These are phyloP conservation scores for Kluyveromyces nonfermentans DNA, from an alignment of 805 yeast genomes.

Conservation along the genomic window DNA sequence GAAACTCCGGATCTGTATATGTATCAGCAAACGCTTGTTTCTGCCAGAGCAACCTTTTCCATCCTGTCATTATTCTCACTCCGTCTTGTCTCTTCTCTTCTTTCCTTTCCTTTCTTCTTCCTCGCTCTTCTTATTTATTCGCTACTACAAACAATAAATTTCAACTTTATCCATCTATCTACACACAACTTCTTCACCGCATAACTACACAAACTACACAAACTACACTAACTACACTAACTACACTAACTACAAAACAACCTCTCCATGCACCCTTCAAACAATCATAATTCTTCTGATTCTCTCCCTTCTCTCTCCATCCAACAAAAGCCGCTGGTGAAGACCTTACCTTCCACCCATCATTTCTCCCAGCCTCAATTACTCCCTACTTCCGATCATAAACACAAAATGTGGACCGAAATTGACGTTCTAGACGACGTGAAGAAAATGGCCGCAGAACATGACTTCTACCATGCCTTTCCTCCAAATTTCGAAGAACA, in stretches of 20 bases:
- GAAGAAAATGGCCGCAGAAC: conserved; percentile 41
- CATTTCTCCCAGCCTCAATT: conserved; percentile 12
- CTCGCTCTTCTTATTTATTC: background rate
- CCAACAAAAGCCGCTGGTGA: background rate
- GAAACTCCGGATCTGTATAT: conserved; percentile 72
- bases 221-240: too few relatives aligned
- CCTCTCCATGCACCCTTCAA: too few relatives aligned
- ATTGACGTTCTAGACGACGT: conserved; percentile 81
- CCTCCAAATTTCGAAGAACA: conserved; percentile 30
- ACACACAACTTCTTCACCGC: background rate
- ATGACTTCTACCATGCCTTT: conserved; percentile 37
- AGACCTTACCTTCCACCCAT: conserved; percentile 6
- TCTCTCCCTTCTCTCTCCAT: too few relatives aligned
- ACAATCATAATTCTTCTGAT: too few relatives aligned
- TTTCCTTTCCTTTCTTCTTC: background rate
- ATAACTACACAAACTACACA: too few relatives aligned
- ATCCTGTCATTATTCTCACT: conserved; percentile 17
- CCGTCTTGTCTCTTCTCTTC: background rate
- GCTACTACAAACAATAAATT: too few relatives aligned
- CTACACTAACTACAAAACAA: too few relatives aligned
- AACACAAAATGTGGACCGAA: conserved; percentile 79
- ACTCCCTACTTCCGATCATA: conserved; percentile 52
- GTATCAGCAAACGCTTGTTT: conserved; percentile 86
- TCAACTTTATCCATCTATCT: background rate
- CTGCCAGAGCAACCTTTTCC: conserved; percentile 83